phyloP scores from a whole-genome alignment of 2,329 filamentous ascomycete genomes.

The Chrysosporium keratinophilum region DNA sequence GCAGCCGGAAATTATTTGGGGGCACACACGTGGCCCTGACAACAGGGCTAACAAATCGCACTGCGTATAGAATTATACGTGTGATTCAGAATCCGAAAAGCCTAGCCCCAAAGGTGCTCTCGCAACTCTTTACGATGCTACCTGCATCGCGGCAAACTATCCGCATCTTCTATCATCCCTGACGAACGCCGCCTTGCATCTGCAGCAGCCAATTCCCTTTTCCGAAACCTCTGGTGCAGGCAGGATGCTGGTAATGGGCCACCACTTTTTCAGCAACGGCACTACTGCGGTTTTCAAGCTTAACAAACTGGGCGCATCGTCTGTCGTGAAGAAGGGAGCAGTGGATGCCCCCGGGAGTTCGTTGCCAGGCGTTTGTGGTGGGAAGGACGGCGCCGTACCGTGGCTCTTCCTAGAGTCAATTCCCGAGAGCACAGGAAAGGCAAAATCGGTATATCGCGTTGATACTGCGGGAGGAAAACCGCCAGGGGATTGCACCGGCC shows the following conservation, averaged over 20 bases:
- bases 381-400: constrained; percentile 58
- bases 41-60: not conserved
- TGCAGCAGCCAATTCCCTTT: constrained; percentile 26
- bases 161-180: constrained; percentile 56
- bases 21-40: not conserved
- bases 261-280: constrained; percentile 67
- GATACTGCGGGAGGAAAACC: constrained; percentile 72
- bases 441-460: constrained; percentile 71
- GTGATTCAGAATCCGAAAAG: constrained; percentile 51
- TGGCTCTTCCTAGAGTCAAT: constrained; percentile 63
- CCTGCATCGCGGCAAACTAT: constrained; percentile 62
- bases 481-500: constrained; percentile 60
- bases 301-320: constrained; percentile 48
- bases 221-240: constrained; percentile 39
- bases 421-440: constrained; percentile 48
- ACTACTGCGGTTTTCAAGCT: constrained; percentile 74
- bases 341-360: constrained; percentile 54
- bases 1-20: not conserved
- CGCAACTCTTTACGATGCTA: constrained; percentile 79
- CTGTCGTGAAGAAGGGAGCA: constrained; percentile 52
- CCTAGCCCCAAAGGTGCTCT: constrained; percentile 63
- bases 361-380: constrained; percentile 45
- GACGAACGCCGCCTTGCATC: constrained; percentile 52
- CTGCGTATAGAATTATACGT: constrained; percentile 69
- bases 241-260: constrained; percentile 56